Evolutionary conservation across 257 asterid genomes (phyloP).

Genomic region (Leptodermis oblonga): DNA sequence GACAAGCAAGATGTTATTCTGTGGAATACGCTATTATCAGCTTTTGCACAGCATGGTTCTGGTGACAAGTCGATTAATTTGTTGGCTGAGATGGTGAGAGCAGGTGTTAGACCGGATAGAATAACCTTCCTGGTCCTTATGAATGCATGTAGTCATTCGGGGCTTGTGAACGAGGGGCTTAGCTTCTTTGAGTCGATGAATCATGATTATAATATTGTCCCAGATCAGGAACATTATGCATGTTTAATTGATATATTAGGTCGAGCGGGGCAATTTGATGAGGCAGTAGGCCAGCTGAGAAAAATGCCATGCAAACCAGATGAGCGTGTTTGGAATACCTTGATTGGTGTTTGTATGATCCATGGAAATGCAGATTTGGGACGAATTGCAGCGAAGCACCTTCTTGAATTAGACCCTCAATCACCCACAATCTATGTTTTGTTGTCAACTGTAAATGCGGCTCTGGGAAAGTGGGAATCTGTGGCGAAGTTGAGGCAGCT

Average conservation of each 20-base stretch:
- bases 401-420: slow-evolving; percentile 45
- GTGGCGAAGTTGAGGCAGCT: slow-evolving; percentile 44
- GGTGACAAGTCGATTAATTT: slow-evolving; percentile 46
- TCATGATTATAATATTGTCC: slow-evolving; percentile 33
- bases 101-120: slow-evolving; percentile 50
- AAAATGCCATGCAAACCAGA: slow-evolving; percentile 45
- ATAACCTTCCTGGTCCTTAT: slow-evolving; percentile 56
- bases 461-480: slow-evolving; percentile 58
- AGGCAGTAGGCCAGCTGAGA: slow-evolving; percentile 40
- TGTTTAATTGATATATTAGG: slow-evolving; percentile 60
- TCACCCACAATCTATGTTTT: slow-evolving; percentile 40
- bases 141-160: slow-evolving; percentile 57
- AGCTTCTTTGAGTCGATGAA: slow-evolving; percentile 43
- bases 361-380: slow-evolving; percentile 51
- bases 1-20: slow-evolving; percentile 45
- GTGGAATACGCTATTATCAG: slow-evolving; percentile 69
- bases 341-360: slow-evolving; percentile 54
- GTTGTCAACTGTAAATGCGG: slow-evolving; percentile 45
- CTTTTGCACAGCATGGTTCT: slow-evolving; percentile 58
- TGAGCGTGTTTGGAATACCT: slow-evolving; percentile 54
- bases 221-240: slow-evolving; percentile 57
- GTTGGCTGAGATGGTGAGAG: slow-evolving; percentile 44
- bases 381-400: slow-evolving; percentile 43
- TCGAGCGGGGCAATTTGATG: slow-evolving; percentile 47
- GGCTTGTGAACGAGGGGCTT: slow-evolving; percentile 57